A percentile compares a stretch with the other conserved stretches of the same genome.
phyloP scores from a whole-genome alignment of 1,139 yeast genomes.

The Taphrina betulina region DNA sequence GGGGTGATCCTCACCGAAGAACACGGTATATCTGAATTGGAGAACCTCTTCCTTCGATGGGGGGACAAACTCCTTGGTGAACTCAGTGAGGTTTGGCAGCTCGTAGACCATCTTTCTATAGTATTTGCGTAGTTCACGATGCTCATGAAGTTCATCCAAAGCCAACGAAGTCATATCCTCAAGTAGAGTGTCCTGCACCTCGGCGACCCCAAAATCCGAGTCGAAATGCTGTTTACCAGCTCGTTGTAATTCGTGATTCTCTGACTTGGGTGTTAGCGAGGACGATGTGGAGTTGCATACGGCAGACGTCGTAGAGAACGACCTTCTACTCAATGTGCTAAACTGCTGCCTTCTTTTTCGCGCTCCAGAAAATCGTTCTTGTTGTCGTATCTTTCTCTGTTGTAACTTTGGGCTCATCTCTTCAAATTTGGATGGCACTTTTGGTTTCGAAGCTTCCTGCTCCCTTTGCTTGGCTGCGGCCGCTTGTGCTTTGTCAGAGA shows the following conservation, averaged over 20 bases:
- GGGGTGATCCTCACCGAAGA: conserved; percentile 71
- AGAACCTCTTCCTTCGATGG: conserved; percentile 52
- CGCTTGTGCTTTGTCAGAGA: conserved; percentile 53
- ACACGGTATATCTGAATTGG: conserved; percentile 67
- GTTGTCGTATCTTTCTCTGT: conserved; percentile 26
- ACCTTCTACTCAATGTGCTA: not conserved
- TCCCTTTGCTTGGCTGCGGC: conserved; percentile 60
- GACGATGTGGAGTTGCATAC: not conserved
- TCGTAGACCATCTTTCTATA: conserved; percentile 87
- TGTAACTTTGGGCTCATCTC: conserved; percentile 25
- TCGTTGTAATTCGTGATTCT: not conserved
- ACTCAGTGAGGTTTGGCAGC: conserved; percentile 73
- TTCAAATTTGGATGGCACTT: conserved; percentile 22
- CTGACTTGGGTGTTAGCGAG: not conserved
- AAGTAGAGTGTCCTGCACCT: conserved; percentile 13
- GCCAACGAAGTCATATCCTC: conserved; percentile 29
- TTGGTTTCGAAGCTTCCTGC: conserved; percentile 51
- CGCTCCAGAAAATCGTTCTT: conserved; percentile 12
- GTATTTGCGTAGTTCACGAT: conserved; percentile 53
- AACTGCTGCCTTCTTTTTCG: conserved; percentile 8
- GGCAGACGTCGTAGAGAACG: not conserved
- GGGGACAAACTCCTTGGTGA: conserved; percentile 49
- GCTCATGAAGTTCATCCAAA: conserved; percentile 43
- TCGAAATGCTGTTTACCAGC: not conserved
- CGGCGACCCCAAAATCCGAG: conserved; percentile 1